Percentiles rank a stretch among this genome's conserved stretches.
Evolutionary conservation across 108 stramenopile species (phyloP).

Genomic region (Nitzschia sp.): DNA sequence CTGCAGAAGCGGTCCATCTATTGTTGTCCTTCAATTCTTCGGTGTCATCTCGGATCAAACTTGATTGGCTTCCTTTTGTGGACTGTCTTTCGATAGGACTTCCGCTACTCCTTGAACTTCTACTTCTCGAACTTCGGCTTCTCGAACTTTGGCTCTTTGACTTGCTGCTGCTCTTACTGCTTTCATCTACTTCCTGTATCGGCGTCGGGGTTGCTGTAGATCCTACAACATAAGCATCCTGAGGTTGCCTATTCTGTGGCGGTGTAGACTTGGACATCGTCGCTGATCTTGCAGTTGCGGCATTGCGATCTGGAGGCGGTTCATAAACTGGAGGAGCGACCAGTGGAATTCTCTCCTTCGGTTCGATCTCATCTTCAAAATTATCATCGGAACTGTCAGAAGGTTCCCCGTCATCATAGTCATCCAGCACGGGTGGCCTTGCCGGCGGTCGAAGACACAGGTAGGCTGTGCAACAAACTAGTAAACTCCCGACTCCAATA

Average conservation of each 20-base stretch:
- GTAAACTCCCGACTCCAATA: constrained; percentile 7
- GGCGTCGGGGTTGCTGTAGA: background rate
- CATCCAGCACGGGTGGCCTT: background rate
- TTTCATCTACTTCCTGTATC: background rate
- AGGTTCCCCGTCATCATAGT: constrained; percentile 11
- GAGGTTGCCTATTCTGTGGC: background rate
- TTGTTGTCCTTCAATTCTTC: background rate
- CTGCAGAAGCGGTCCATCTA: background rate
- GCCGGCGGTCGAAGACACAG: constrained; percentile 8
- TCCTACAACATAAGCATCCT: background rate
- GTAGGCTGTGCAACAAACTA: constrained; percentile 11
- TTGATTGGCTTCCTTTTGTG: no score
- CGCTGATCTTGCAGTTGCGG: background rate
- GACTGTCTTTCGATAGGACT: background rate
- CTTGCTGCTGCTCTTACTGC: background rate
- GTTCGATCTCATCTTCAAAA: constrained; percentile 1
- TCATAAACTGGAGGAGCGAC: constrained; percentile 4
- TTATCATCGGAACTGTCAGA: constrained; percentile 11
- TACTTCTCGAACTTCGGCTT: background rate
- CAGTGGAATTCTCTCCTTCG: constrained; percentile 1
- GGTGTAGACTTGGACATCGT: background rate
- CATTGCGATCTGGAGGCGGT: constrained; percentile 1
- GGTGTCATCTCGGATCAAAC: background rate
- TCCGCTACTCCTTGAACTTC: background rate
- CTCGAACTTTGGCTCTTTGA: background rate